Base-by-base conservation (phyloP, 805 yeast genomes). In the Hemisphaericaspora nanyangensis region DNA sequence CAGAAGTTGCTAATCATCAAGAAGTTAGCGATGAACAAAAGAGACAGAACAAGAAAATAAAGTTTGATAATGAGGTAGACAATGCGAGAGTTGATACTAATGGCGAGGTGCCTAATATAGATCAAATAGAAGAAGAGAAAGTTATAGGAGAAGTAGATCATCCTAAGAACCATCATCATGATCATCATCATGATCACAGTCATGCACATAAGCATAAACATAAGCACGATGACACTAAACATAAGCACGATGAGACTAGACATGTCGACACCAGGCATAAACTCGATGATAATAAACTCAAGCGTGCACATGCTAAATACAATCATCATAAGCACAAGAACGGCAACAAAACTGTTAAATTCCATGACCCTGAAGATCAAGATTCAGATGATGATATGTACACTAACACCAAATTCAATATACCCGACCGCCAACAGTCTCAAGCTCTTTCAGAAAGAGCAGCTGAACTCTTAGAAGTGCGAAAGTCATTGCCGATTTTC, bases 401-500 rank as follows among this genome's bases (percentile, higher is more conserved):
- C 25, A 51, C 43, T 10, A 44, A 45, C 34, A 43, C 40, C 7
- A 39, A 33, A 30, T 34, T 34, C 19, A 20, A 25, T 8, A 31
- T 31, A 17, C 32, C 17, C 11, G 24, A 18, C 13, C 20, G 10
- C 10, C 16, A 29, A 15, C n/a, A 29, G n/a, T 29, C 31, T 29
- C 31, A 33, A 4, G 46, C 63, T 32, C 44, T 80, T 25, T 57
- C 60, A 33, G 56, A 56, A 54, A 79, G 47, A 42, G 70, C 80
- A 1, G 44, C 43, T 4, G 61, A 65, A 15, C 39, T 87, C 12
- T 62, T 80, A 4, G 62, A 70, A 30, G 58, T 72, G 1, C 66
- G 96, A 43, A 57, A 74, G 47, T 65, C 72, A 0, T 69, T 90
- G 31, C 97, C 97, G 0, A 86, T 90, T 19, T 88, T 72, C 60